phyloP scores from a whole-genome alignment of 257 asterid species.

The Vinca minor region DNA sequence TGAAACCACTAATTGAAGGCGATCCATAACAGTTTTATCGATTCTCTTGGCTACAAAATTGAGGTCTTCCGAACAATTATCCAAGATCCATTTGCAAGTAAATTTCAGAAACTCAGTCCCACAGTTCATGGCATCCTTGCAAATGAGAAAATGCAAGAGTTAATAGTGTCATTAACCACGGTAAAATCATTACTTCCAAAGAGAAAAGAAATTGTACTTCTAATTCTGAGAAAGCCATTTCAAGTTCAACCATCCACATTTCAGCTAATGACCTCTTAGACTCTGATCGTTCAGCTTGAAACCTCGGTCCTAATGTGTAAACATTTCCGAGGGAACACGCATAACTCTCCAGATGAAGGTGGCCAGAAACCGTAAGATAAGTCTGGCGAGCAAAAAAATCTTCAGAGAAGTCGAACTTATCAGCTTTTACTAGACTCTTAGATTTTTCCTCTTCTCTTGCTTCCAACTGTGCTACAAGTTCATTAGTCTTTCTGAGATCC shows the following conservation, averaged over 20 bases:
- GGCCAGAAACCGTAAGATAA: conserved; percentile 51
- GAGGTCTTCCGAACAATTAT: conserved; percentile 59
- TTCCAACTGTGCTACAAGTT: conserved; percentile 51
- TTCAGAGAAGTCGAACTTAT: conserved; percentile 28
- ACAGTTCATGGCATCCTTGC: conserved; percentile 74
- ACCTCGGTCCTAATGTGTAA: conserved; percentile 78
- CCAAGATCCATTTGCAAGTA: conserved; percentile 49
- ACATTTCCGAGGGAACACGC: conserved; percentile 86
- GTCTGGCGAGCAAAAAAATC: conserved; percentile 56
- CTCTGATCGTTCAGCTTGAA: conserved; percentile 34
- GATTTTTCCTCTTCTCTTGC: conserved; percentile 35
- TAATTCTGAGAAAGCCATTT: conserved; percentile 67
- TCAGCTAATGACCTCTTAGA: conserved; percentile 59
- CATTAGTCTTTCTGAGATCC: conserved; percentile 59
- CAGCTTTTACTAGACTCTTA: conserved; percentile 10
- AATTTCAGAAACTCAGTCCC: conserved; percentile 67
- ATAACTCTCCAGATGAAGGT: conserved; percentile 77
- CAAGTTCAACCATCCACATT: conserved; percentile 79
- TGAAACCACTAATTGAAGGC: conserved; percentile 34
- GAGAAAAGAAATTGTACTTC: conserved; percentile 32
- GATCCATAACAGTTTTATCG: conserved; percentile 43
- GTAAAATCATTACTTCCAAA: background rate
- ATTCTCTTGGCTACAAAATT: conserved; percentile 51
- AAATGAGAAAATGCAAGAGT: conserved; percentile 9
- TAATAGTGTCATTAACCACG: background rate